Conservation (phyloP, 768 basidiomycete genomes). For the Lactifluus echinatus region DNA sequence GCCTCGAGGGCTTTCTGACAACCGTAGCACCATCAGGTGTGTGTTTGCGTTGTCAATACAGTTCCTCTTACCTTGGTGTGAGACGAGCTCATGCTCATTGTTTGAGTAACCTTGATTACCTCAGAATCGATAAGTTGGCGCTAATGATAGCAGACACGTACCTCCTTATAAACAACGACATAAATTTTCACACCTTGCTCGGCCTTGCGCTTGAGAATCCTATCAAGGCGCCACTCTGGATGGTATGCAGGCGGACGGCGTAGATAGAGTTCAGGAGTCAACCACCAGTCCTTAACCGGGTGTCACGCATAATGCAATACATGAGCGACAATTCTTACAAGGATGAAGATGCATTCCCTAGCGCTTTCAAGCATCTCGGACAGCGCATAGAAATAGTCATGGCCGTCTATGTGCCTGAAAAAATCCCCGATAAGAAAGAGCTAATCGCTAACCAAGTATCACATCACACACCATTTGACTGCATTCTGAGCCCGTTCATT, state of each 20-base stretch:
- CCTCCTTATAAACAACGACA: slow-evolving; percentile 93
- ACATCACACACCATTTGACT: slow-evolving; percentile 68
- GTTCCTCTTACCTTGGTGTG: slow-evolving; percentile 66
- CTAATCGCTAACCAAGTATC: neutral
- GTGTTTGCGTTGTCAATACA: neutral
- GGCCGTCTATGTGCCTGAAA: slow-evolving; percentile 80
- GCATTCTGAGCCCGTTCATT: slow-evolving; percentile 55
- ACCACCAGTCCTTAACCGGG: slow-evolving; percentile 71
- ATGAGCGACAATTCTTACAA: slow-evolving; percentile 35
- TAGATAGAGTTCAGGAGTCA: slow-evolving; percentile 90
- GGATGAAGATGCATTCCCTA: slow-evolving; percentile 78
- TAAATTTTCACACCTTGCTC: slow-evolving; percentile 87
- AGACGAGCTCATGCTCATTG: slow-evolving; percentile 81
- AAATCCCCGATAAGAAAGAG: neutral
- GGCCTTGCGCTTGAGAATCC: slow-evolving; percentile 79
- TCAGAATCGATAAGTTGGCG: neutral
- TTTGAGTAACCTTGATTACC: slow-evolving; percentile 61
- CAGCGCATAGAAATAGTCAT: slow-evolving; percentile 94
- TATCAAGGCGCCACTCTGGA: slow-evolving; percentile 85
- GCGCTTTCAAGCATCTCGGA: slow-evolving; percentile 84
- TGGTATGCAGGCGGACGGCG: slow-evolving; percentile 82
- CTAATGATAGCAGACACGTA: slow-evolving; percentile 20
- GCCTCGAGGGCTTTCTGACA: slow-evolving; percentile 62
- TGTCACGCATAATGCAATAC: neutral
- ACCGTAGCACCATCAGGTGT: too few relatives aligned